phyloP scores from a whole-genome alignment of 2,329 filamentous ascomycete species.

The Colletotrichum euphorbiae region DNA sequence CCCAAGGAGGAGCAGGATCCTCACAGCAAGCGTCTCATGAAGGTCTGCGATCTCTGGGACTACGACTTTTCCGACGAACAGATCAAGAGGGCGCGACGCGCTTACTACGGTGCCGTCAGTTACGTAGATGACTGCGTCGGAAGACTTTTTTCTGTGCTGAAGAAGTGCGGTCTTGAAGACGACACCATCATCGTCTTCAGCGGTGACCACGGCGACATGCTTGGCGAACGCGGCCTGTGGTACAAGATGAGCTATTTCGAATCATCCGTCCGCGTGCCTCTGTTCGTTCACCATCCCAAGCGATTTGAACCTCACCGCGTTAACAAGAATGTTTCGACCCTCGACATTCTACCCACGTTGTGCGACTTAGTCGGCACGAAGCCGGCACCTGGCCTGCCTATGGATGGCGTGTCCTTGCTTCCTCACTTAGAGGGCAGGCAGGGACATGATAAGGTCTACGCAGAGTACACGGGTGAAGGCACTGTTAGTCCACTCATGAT shows the following conservation, averaged over 20 bases:
- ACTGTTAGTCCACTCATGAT: constrained; percentile 91
- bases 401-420: constrained; percentile 85
- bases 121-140: constrained; percentile 96
- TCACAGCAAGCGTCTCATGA: constrained; percentile 87
- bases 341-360: constrained; percentile 90
- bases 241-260: constrained; percentile 99
- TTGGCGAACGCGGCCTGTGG: constrained; percentile 92
- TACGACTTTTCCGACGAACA: constrained; percentile 87
- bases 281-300: constrained; percentile 84
- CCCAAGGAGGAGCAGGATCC: constrained; percentile 85
- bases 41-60: constrained; percentile 88
- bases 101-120: constrained; percentile 93
- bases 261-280: constrained; percentile 87
- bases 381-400: constrained; percentile 76
- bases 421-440: constrained; percentile 77
- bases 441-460: constrained; percentile 89
- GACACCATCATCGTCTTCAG: constrained; percentile 94
- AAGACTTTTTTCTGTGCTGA: constrained; percentile 80
- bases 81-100: constrained; percentile 84
- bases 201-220: constrained; percentile 95
- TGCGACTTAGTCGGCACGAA: constrained; percentile 83
- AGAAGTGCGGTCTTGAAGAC: constrained; percentile 82
- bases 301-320: constrained; percentile 82
- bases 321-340: constrained; percentile 85
- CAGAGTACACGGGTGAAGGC: constrained; percentile 95